These are phyloP conservation scores for Teunomyces atbi DNA, from an alignment of 805 yeast species.

Conservation along the genomic window DNA sequence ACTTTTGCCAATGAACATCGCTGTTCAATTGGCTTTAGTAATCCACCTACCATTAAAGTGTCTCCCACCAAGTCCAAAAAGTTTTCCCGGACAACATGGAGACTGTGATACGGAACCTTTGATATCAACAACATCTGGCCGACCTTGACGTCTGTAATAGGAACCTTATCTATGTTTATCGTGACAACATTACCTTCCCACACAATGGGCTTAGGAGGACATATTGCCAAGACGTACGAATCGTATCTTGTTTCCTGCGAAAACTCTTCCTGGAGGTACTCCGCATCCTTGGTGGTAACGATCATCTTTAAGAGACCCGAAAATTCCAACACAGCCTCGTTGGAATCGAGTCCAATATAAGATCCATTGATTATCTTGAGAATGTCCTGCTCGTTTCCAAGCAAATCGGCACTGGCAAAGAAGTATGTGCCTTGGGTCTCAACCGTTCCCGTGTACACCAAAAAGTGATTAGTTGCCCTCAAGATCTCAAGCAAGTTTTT, in stretches of 20 bases:
- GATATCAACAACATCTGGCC: slow-evolving; percentile 69
- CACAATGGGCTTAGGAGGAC: slow-evolving; percentile 79
- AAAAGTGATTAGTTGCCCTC: slow-evolving; percentile 66
- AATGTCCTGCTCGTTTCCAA: slow-evolving; percentile 39
- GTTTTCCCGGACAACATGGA: slow-evolving; percentile 54
- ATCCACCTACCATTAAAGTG: slow-evolving; percentile 39
- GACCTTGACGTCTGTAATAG: slow-evolving; percentile 56
- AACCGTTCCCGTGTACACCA: slow-evolving; percentile 69
- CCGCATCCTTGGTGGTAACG: neutral
- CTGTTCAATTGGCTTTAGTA: slow-evolving; percentile 49
- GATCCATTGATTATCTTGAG: slow-evolving; percentile 39
- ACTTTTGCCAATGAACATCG: slow-evolving; percentile 72
- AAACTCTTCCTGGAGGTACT: slow-evolving; percentile 7
- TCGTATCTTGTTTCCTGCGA: slow-evolving; percentile 24
- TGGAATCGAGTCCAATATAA: slow-evolving; percentile 36
- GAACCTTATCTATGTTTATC: slow-evolving; percentile 45
- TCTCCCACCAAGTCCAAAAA: slow-evolving; percentile 60
- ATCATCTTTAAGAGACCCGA: slow-evolving; percentile 21
- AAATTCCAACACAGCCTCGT: slow-evolving; percentile 24
- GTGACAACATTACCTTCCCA: slow-evolving; percentile 85
- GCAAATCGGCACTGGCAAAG: slow-evolving; percentile 66
- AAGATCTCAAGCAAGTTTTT: slow-evolving; percentile 56
- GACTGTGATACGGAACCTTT: slow-evolving; percentile 60
- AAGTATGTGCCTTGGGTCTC: slow-evolving; percentile 78
- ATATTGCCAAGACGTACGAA: slow-evolving; percentile 69